Evolutionary conservation across 164 flowering plant genomes (phyloP), one percentile per base, ranked within the genome.

Genomic region (Liriodendron chinense): DNA sequence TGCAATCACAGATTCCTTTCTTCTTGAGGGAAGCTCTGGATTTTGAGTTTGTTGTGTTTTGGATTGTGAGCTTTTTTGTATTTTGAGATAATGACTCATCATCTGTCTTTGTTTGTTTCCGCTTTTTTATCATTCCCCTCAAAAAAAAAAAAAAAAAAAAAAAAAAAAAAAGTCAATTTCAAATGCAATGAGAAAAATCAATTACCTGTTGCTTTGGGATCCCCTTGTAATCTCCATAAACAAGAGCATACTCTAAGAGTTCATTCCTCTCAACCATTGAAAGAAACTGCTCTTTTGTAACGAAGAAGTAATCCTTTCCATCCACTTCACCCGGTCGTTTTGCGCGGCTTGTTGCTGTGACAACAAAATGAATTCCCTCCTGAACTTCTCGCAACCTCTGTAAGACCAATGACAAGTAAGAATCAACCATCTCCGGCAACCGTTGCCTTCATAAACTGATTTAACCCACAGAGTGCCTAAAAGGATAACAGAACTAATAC

Each of bases 151-250:
- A 0, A 34, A 34, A 1, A 34, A 34, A 34, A 34, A 0, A 34
- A 34, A 34, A 34, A 34, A 34, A 34, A 34, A 28, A 34, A 34
- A 34, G 43, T 4, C 43, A 34, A 34, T 34, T 34, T 34, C 43
- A 34, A 34, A 4, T 34, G 43, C 43, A 53, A 53, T 53, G 12
- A 53, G 6, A 16, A 18, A 2, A 68, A 28, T n/a, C 23, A 47
- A 78, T 16, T 70, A 78, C 80, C 80, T 78, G 97, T 74, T 86
- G 88, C 80, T 91, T 95, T 0, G 99, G 98, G 9, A 95, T 82
- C n/a, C 99, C 98, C 76, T 94, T 94, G 75, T 92, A 92, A 72
- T 94, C 98, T 22, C 98, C 98, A 78, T 92, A 94, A 20, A 95
- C 99, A n/a, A 95, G 74, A 7, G 99, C 97, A 77, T 93, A 89